Base-by-base conservation (phyloP, 306 rosid genomes). In the Vigna hirtella region DNA sequence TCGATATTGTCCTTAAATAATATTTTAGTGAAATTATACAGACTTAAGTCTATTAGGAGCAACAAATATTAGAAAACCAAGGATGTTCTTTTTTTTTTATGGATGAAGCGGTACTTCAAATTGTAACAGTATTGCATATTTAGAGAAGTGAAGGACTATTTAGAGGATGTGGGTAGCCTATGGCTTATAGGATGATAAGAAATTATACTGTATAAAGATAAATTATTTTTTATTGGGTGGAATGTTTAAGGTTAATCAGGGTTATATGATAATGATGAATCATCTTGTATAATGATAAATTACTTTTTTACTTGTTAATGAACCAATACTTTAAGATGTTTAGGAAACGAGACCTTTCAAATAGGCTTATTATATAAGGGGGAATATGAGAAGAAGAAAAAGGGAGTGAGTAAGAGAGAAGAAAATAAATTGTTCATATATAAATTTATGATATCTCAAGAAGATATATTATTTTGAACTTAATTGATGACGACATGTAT, bases 21-120 rank as follows among this genome's bases (percentile, higher is more conserved):
- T 55, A 16, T 67, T 66, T 66, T 58, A 40, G 36, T 42, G 36
- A 49, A 66, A 53, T 77, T 43, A 30, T 40, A 51, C 18, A n/a
- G 68, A 47, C 24, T 24, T 24, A 53, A 53, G 43, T 14, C 53
- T 52, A 51, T 7, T 16, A 58, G 48, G 67, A 66, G 58, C 56
- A 24, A 70, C 26, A 28, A 38, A 16, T 40, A 51, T 16, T 32
- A 12, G 22, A 26, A 26, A 62, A 59, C 32, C 43, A 38, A 55
- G 52, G 52, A 14, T 55, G 38, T 14, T 55, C 36, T 17, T 11
- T 72, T 56, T 38, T 24, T 22, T 38, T 24, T 24, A 16, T 57
- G 26, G 36, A 30, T 30, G 5, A 30, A 4, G 34, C 34, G 5
- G 34, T 30, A 30, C 34, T 11, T 57, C 30, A 57, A 57, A 57